These are phyloP conservation scores for Thielaviopsis musarum DNA, from an alignment of 2,329 filamentous ascomycete genomes.

Conservation along the genomic window DNA sequence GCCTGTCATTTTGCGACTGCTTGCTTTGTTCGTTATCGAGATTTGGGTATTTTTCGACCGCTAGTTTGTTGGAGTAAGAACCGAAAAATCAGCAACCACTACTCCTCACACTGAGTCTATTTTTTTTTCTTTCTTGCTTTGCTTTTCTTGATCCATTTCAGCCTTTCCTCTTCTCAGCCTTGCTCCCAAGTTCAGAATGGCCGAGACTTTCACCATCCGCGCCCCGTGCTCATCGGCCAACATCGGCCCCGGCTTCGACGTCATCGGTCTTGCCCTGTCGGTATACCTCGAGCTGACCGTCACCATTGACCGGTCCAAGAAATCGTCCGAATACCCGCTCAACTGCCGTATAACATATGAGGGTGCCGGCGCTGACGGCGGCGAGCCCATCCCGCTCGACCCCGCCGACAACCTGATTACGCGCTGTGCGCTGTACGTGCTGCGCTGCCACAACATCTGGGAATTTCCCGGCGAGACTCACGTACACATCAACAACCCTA, in stretches of 20 bases:
- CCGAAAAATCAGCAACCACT: not conserved
- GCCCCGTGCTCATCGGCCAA: constrained; percentile 93
- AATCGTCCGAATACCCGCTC: constrained; percentile 41
- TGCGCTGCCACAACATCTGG: constrained; percentile 78
- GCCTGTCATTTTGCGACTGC: not conserved
- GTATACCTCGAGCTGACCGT: constrained; percentile 85
- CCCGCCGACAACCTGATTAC: constrained; percentile 87
- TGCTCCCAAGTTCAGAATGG: constrained; percentile 19
- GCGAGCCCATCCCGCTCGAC: constrained; percentile 57
- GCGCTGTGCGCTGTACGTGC: constrained; percentile 80
- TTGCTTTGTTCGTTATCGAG: not conserved
- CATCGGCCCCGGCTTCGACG: constrained; percentile 94
- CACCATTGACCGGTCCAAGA: constrained; percentile 46
- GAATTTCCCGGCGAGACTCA: constrained; percentile 73
- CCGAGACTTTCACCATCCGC: constrained; percentile 50
- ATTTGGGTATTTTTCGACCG: not conserved
- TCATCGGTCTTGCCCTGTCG: constrained; percentile 86
- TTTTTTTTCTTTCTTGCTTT: not conserved
- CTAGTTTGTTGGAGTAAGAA: not conserved
- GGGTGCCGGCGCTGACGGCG: constrained; percentile 53
- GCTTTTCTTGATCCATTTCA: not conserved
- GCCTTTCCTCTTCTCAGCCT: not conserved
- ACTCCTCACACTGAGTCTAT: not conserved
- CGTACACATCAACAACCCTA: constrained; percentile 90
- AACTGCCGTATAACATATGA: constrained; percentile 90